Conservation (phyloP, 306 rosid species). For the Castanospermum australe region DNA sequence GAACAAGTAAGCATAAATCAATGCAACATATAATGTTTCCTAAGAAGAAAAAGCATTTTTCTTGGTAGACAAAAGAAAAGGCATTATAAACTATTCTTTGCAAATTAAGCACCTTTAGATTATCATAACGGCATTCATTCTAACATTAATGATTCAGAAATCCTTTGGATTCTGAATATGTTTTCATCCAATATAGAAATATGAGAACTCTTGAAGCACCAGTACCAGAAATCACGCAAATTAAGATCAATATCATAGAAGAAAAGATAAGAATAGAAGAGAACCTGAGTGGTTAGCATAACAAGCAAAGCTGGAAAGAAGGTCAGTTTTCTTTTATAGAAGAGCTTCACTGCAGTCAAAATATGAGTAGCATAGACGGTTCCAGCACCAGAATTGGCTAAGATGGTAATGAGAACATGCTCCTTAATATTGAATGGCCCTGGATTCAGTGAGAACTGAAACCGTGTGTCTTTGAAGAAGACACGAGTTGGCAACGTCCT, state of each 20-base stretch:
- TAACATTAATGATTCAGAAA: too few species aligned
- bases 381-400: too few species aligned
- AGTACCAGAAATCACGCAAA: too few species aligned
- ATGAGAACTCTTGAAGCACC: too few species aligned
- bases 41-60: too few species aligned
- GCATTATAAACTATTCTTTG: too few species aligned
- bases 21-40: neutral
- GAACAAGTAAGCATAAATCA: neutral
- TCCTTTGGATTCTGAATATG: neutral
- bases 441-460: conserved; percentile 58
- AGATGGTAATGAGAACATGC: conserved; percentile 68
- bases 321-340: conserved; percentile 45
- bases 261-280: neutral
- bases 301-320: conserved; percentile 56
- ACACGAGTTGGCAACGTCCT: conserved; percentile 32
- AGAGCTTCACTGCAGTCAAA: conserved; percentile 57
- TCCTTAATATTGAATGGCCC: conserved; percentile 71
- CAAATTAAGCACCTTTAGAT: too few species aligned
- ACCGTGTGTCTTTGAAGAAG: conserved; percentile 39
- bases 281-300: conserved; percentile 60
- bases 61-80: too few species aligned
- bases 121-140: too few species aligned
- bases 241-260: neutral
- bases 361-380: conserved; percentile 70
- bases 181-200: neutral